phyloP scores from a whole-genome alignment of 163 green algal species.

The Chlamydomonas reinhardtii region DNA sequence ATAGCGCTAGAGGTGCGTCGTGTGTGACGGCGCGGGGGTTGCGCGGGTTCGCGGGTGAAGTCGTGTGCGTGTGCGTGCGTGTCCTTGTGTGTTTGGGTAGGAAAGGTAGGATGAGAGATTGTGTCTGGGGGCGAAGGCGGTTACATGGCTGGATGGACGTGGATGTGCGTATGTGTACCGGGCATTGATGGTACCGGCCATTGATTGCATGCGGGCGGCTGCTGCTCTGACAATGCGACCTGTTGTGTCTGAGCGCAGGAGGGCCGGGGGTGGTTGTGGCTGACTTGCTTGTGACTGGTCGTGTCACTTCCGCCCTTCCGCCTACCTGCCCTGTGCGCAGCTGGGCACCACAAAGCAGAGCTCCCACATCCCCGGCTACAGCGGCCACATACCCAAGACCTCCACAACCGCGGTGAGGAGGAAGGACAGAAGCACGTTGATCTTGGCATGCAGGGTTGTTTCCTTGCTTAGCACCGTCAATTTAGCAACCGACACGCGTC shows the following conservation, averaged over 20 bases:
- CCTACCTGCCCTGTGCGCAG: not conserved
- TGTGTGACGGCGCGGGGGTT: not conserved
- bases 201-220: too few species aligned
- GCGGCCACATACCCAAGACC: conserved; percentile 27
- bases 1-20: not conserved
- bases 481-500: not conserved
- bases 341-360: conserved; percentile 35
- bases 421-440: not conserved
- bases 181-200: too few species aligned
- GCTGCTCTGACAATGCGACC: too few species aligned
- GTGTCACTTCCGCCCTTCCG: too few species aligned
- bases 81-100: not conserved
- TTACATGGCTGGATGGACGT: too few species aligned
- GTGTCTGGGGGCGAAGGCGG: too few species aligned
- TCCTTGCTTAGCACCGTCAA: not conserved
- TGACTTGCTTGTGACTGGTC: too few species aligned
- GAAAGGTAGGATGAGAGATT: too few species aligned
- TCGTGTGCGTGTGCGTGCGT: not conserved
- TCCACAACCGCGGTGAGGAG: not conserved
- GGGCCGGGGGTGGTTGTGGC: too few species aligned
- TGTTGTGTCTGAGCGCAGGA: too few species aligned
- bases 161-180: too few species aligned
- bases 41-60: not conserved
- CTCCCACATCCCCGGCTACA: conserved; percentile 38
- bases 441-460: not conserved